Conservation (phyloP, 768 basidiomycete species). For the Russula foetens region DNA sequence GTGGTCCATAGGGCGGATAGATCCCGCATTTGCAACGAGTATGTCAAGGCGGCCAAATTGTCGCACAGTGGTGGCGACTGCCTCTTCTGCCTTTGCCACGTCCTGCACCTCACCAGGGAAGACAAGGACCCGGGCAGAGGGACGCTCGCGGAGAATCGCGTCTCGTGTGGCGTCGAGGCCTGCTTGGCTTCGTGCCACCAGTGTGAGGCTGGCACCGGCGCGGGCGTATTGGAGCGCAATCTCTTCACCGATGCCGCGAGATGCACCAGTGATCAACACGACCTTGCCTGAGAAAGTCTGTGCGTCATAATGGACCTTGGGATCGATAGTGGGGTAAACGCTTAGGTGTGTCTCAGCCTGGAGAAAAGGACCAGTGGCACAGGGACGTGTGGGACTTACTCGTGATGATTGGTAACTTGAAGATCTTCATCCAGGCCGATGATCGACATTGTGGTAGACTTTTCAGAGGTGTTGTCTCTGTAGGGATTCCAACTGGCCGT, state of each 20-base stretch:
- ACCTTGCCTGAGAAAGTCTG: slow-evolving; percentile 13
- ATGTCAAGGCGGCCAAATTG: slow-evolving; percentile 8
- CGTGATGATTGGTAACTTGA: background rate
- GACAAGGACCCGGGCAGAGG: background rate
- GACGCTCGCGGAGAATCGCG: background rate
- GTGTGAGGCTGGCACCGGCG: slow-evolving; percentile 17
- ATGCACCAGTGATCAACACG: slow-evolving; percentile 22
- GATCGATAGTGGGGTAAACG: slow-evolving; percentile 6
- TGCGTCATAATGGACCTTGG: background rate
- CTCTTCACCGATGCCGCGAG: slow-evolving; percentile 21
- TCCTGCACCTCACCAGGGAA: slow-evolving; percentile 10
- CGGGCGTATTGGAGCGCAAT: slow-evolving; percentile 14
- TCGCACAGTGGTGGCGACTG: background rate
- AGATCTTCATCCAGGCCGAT: background rate
- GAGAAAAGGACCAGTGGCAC: too few species aligned
- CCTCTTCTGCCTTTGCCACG: background rate
- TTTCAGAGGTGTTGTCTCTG: too few species aligned
- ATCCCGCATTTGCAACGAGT: slow-evolving; percentile 9
- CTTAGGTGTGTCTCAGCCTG: background rate
- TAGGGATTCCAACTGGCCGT: too few species aligned
- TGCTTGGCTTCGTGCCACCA: slow-evolving; percentile 5
- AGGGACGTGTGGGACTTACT: background rate
- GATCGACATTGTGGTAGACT: too few species aligned
- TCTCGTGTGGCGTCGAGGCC: background rate
- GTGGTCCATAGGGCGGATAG: background rate